Evolutionary conservation across 768 basidiomycete species (phyloP), one percentile per base, ranked within the genome.

Genomic region (Cystobasidiopsis lactophilus): DNA sequence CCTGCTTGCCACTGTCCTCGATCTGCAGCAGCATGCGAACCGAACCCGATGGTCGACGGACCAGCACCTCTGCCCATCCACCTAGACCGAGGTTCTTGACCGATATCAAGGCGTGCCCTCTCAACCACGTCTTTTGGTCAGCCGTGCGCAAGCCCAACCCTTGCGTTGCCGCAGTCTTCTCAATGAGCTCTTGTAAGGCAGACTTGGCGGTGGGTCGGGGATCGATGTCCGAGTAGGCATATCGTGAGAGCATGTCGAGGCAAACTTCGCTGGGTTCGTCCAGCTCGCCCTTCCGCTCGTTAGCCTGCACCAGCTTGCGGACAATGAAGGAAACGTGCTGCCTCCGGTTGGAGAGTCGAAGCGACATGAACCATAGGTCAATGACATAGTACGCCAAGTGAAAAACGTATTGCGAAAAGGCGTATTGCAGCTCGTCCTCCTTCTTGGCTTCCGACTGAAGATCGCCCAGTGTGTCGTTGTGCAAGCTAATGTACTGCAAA

Each of bases 241-340:
- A 93, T 18, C 93, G 74, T 10, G 85, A 81, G 18, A 98, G 73
- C 86, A 89, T 96, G 65, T 98, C 93, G 63, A 96, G 89, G 67
- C 85, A 91, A 33, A 96, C 91, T 63, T 95, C 85, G 0, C 88
- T 84, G 26, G 80, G 79, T 55, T 83, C 85, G 65, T 96, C 93
- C 4, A 89, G 70, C 38, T 75, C 72, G 1, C 69, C 68, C 50
- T 74, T 75, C 14, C 75, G 78, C 55, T 82, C 80, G 67, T 86
- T 86, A 14, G 85, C 86, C 24, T 86, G 71, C 9, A 89, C 70
- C 1, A 98, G 74, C 58, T 86, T 82, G 9, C 81, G 74, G 0
- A 81, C 80, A 64, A 98, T 86, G 67, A 80, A 86, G 27, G 77
- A 75, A 27, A 95, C 75, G 62, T 91, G 79, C 29, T 73, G 73